phyloP scores from a whole-genome alignment of 306 rosid species.

The Medicago ruthenica region DNA sequence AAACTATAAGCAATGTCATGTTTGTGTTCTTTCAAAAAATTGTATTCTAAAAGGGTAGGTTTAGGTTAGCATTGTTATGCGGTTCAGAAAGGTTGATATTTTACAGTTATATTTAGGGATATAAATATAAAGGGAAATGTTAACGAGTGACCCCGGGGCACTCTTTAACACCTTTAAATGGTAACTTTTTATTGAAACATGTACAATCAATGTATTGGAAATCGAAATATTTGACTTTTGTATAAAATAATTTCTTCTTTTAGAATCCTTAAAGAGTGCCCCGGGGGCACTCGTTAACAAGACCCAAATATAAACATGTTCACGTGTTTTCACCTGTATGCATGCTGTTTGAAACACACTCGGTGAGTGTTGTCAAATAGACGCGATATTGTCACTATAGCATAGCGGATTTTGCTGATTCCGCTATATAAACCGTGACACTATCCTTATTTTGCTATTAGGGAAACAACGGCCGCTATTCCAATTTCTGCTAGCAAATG shows the following conservation, averaged over 20 bases:
- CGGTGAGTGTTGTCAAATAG: neutral
- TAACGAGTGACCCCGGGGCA: no score
- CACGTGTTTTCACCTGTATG: neutral
- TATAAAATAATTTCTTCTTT: no score
- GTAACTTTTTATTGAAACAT: no score
- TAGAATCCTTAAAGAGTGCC: no score
- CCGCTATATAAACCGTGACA: neutral
- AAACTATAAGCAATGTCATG: no score
- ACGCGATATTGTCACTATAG: neutral
- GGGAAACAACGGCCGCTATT: neutral
- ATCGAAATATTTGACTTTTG: no score
- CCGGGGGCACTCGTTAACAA: no score
- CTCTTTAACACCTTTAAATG: no score
- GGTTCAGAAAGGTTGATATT: neutral
- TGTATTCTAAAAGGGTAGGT: neutral
- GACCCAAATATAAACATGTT: neutral
- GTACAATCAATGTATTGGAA: no score
- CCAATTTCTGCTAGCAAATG: neutral
- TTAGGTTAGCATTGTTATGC: neutral
- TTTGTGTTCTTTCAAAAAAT: no score
- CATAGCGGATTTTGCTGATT: neutral
- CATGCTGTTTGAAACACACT: slow-evolving; percentile 29
- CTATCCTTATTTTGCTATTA: neutral
- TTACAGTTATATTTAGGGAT: neutral
- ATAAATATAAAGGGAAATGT: no score